A percentile compares a stretch with the other conserved stretches of the same genome.
Conservation (phyloP, 2,329 filamentous ascomycete species). For the Aspergillus floridensis region DNA sequence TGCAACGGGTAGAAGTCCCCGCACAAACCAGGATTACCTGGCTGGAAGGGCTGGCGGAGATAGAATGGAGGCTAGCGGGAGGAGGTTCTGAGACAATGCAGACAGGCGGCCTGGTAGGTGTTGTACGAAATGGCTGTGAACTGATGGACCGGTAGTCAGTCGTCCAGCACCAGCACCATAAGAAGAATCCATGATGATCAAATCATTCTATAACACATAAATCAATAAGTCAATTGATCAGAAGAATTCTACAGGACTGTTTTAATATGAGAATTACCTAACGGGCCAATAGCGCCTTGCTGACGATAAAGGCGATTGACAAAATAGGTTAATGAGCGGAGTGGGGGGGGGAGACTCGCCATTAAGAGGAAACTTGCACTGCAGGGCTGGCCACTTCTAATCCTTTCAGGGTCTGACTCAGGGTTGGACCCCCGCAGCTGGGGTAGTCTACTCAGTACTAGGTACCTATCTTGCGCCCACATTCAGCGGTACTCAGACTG, state of each 20-base stretch:
- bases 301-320: neutral
- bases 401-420: neutral
- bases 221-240: neutral
- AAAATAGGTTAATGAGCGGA: no score
- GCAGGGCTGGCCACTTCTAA: neutral
- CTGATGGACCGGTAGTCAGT: conserved; percentile 51
- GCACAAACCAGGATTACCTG: conserved; percentile 85
- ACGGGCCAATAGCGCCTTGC: neutral
- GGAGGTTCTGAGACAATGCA: conserved; percentile 86
- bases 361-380: no score
- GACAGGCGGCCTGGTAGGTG: conserved; percentile 87
- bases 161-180: neutral
- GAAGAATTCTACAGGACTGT: neutral
- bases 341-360: no score
- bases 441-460: neutral
- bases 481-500: no score
- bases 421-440: neutral
- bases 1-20: conserved; percentile 78
- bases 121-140: conserved; percentile 82
- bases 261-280: neutral
- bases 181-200: neutral
- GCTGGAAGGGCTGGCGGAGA: conserved; percentile 85
- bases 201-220: neutral
- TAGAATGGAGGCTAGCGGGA: conserved; percentile 86
- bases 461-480: no score